These are phyloP conservation scores for Diutina pseudorugosa DNA, from an alignment of 1,139 yeast genomes.

Conservation along the genomic window DNA sequence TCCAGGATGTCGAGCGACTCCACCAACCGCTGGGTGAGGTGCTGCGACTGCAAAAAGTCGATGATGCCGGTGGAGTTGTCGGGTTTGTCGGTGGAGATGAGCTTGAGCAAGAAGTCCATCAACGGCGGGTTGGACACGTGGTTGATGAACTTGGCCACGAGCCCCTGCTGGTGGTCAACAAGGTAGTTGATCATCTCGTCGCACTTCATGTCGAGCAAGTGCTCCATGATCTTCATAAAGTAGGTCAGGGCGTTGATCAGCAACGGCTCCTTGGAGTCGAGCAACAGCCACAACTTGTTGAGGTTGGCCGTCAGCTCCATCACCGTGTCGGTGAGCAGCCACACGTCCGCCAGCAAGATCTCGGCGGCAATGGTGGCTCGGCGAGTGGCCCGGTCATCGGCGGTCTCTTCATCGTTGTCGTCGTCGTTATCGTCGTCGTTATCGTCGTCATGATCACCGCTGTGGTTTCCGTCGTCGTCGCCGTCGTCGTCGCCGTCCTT, in stretches of 20 bases:
- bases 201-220: slow-evolving; percentile 80
- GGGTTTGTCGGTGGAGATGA: slow-evolving; percentile 70
- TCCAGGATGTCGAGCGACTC: slow-evolving; percentile 35
- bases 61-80: slow-evolving; percentile 70
- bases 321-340: slow-evolving; percentile 88
- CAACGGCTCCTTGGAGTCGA: slow-evolving; percentile 46
- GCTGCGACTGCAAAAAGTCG: slow-evolving; percentile 55
- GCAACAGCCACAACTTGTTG: slow-evolving; percentile 64
- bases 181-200: slow-evolving; percentile 64
- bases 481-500: slow-evolving; percentile 3
- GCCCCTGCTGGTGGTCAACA: slow-evolving; percentile 48
- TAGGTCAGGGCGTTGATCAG: slow-evolving; percentile 72
- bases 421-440: slow-evolving; percentile 12
- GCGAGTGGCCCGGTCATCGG: slow-evolving; percentile 46
- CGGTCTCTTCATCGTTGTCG: slow-evolving; percentile 22
- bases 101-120: slow-evolving; percentile 71
- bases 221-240: slow-evolving; percentile 92
- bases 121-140: slow-evolving; percentile 78
- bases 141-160: slow-evolving; percentile 60
- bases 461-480: too few species aligned
- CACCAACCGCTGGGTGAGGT: slow-evolving; percentile 46
- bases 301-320: slow-evolving; percentile 63
- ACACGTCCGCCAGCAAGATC: slow-evolving; percentile 80
- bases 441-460: slow-evolving; percentile 8
- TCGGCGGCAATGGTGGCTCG: slow-evolving; percentile 87